Evolutionary conservation across 495 filamentous ascomycete genomes (phyloP).

Genomic region (Penicillium desertorum): DNA sequence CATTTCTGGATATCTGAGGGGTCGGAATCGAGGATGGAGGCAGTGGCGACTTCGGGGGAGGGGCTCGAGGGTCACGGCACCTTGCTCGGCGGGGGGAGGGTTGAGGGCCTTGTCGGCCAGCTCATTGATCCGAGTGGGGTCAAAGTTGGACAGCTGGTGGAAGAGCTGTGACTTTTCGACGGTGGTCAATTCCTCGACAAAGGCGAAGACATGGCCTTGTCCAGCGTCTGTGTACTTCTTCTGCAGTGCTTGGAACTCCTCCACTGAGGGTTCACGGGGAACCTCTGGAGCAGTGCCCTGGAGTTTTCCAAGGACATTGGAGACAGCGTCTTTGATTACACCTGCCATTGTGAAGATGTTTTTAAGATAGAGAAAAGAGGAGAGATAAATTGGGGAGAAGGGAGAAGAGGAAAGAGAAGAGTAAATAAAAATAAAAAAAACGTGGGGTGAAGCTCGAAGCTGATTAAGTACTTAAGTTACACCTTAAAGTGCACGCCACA

Average conservation of each 20-base stretch:
- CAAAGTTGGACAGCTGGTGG: slow-evolving; percentile 75
- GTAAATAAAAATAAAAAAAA: slow-evolving; percentile 26
- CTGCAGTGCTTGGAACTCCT: slow-evolving; percentile 71
- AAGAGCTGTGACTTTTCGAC: slow-evolving; percentile 76
- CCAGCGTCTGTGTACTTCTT: slow-evolving; percentile 73
- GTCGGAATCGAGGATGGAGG: slow-evolving; percentile 89
- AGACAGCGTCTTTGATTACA: slow-evolving; percentile 51
- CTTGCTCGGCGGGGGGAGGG: slow-evolving; percentile 58
- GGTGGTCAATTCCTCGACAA: slow-evolving; percentile 73
- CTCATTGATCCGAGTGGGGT: slow-evolving; percentile 79
- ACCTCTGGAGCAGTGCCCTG: slow-evolving; percentile 47
- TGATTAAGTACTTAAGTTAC: slow-evolving; percentile 11
- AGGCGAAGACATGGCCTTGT: slow-evolving; percentile 90
- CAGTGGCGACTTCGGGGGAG: slow-evolving; percentile 86
- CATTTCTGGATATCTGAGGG: slow-evolving; percentile 75
- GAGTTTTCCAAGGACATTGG: slow-evolving; percentile 59
- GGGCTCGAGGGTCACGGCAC: slow-evolving; percentile 70
- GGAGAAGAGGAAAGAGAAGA: slow-evolving; percentile 11
- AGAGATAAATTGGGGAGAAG: neutral
- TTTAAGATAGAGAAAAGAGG: neutral
- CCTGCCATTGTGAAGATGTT: slow-evolving; percentile 39
- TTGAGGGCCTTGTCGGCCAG: slow-evolving; percentile 79
- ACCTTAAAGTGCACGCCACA: neutral
- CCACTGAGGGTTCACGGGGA: slow-evolving; percentile 64
- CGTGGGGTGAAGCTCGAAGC: slow-evolving; percentile 30